phyloP scores from a whole-genome alignment of 805 yeast genomes.

The Metschnikowia reukaufii region DNA sequence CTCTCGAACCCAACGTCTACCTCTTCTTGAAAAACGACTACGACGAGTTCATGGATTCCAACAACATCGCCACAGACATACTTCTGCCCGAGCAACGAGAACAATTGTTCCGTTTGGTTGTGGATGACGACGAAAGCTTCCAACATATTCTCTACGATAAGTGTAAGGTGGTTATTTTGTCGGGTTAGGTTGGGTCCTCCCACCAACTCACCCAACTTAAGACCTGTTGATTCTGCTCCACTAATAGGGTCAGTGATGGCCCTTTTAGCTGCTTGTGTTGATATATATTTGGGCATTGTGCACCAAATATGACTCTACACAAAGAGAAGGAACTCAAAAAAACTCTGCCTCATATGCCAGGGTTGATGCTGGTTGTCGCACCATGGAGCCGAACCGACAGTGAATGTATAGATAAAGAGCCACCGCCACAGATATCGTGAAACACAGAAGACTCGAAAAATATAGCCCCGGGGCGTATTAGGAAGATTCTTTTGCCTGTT shows the following conservation, averaged over 20 bases:
- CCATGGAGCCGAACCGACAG: not conserved
- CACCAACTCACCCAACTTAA: no score
- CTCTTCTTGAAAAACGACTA: slow-evolving; percentile 43
- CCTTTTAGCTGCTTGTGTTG: no score
- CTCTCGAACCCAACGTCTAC: slow-evolving; percentile 30
- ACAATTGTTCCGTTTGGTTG: slow-evolving; percentile 34
- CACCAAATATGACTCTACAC: no score
- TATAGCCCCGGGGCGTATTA: no score
- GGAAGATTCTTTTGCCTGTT: no score
- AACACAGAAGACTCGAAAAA: no score
- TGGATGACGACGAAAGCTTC: slow-evolving; percentile 40
- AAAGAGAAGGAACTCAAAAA: not conserved
- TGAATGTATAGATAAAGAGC: not conserved
- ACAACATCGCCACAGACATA: slow-evolving; percentile 28
- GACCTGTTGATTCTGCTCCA: no score
- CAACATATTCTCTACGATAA: slow-evolving; percentile 42
- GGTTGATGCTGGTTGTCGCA: not conserved
- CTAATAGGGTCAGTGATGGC: no score
- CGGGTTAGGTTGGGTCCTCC: slow-evolving; percentile 8
- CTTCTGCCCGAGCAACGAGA: slow-evolving; percentile 28
- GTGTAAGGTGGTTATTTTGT: slow-evolving; percentile 40
- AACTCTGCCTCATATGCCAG: not conserved
- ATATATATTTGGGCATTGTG: no score
- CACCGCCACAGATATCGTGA: no score
- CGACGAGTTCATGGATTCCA: slow-evolving; percentile 38